phyloP scores from a whole-genome alignment of 805 yeast species.

The Zygosaccharomyces kombuchaensis region DNA sequence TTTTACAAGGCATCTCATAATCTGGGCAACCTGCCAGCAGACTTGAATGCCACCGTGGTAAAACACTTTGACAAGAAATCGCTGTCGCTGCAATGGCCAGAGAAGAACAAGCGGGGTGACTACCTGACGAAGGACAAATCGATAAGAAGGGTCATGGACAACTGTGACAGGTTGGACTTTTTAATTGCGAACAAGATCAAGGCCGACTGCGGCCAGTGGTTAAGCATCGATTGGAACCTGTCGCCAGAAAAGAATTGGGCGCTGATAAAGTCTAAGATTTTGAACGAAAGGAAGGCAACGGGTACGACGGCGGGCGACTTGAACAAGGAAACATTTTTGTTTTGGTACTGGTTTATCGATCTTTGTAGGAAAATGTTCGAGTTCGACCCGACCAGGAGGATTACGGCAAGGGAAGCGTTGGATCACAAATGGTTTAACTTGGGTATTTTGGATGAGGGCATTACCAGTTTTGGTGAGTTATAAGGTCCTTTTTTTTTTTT shows the following conservation, averaged over 20 bases:
- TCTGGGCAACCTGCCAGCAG: conserved; percentile 33
- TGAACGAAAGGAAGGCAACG: conserved; percentile 10
- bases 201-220: conserved; percentile 26
- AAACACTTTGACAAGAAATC: conserved; percentile 29
- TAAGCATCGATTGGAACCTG: conserved; percentile 31
- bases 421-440: conserved; percentile 77
- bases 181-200: conserved; percentile 28
- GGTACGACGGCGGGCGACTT: conserved; percentile 17
- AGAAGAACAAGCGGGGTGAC: conserved; percentile 27
- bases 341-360: conserved; percentile 82
- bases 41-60: conserved; percentile 31
- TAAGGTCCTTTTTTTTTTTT: conserved; percentile 7
- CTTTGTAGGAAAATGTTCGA: conserved; percentile 59
- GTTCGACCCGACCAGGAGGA: conserved; percentile 67
- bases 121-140: conserved; percentile 29
- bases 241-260: conserved; percentile 33
- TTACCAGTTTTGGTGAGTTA: conserved; percentile 27
- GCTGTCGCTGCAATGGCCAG: conserved; percentile 30
- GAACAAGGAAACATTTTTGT: conserved; percentile 60
- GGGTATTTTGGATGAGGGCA: conserved; percentile 56
- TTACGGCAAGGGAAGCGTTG: conserved; percentile 72
- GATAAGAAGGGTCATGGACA: conserved; percentile 29
- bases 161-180: conserved; percentile 31
- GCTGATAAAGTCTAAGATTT: conserved; percentile 18
- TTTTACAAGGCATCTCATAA: conserved; percentile 31